Base-by-base conservation (phyloP, 164 flowering plant genomes). In the Aristolochia contorta region DNA sequence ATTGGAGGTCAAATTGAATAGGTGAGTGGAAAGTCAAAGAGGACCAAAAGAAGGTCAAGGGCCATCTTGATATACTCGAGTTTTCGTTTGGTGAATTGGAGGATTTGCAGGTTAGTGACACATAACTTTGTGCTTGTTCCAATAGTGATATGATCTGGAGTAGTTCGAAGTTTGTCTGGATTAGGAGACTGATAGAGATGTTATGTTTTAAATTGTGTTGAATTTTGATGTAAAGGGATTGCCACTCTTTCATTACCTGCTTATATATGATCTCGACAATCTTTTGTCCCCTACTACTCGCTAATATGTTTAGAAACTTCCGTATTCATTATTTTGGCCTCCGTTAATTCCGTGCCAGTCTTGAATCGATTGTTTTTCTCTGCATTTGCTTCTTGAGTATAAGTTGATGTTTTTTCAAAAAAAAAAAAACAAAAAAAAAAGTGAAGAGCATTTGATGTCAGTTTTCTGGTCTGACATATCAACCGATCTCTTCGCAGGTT, bases 81-180 rank as follows among this genome's bases (percentile, higher is more conserved):
- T 87, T 93, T 69, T 86, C 97, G 14, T 82, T 83, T 68, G 98
- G 97, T 53, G 96, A 93, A 77, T 77, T 93, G 51, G 94, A 93
- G 69, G 98, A 89, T 56, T 70, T 92, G 77, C 80, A 92, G 98
- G 98, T 92, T 76, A 15, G 21, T 10, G 7, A n/a, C 25, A 15
- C 22, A 3, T n/a, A 21, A 16, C 21, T 24, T 57, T 57, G n/a
- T 48, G 18, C 16, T 53, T 53, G 56, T 23, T 53, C n/a, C 15
- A 12, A 22, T 19, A 53, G 13, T 53, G 7, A 24, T 19, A 0
- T 21, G 8, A 53, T 18, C 20, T 48, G 16, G 16, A 48, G 20
- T 48, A 10, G 19, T 20, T 0, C 5, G 18, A 20, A 20, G 1
- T 10, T 12, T 48, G 18, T 48, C 15, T 48, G 1, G 18, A 20